Percentiles rank a stretch among this genome's conserved stretches.
These are phyloP conservation scores for Penicillium italicum DNA, from an alignment of 2,329 filamentous ascomycete genomes.

Conservation along the genomic window DNA sequence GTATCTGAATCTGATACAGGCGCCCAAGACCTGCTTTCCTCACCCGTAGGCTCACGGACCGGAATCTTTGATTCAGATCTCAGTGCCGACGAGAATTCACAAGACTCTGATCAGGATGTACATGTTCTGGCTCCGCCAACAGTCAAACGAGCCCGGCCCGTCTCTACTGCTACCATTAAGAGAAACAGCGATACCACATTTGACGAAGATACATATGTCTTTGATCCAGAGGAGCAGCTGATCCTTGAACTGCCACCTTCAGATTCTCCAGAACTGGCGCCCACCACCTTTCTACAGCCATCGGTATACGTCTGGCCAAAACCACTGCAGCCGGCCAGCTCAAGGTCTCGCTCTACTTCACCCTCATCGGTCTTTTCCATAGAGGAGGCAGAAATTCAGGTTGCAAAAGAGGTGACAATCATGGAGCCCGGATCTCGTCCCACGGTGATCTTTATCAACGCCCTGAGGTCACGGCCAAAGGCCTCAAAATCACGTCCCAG, in stretches of 20 bases:
- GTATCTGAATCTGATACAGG: constrained; percentile 37
- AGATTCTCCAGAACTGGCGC: constrained; percentile 25
- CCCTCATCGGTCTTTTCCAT: constrained; percentile 29
- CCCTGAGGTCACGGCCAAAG: constrained; percentile 20
- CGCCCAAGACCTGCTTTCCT: constrained; percentile 32
- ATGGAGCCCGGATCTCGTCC: constrained; percentile 32
- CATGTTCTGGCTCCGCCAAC: constrained; percentile 20
- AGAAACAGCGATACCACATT: constrained; percentile 33
- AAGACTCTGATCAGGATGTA: constrained; percentile 25
- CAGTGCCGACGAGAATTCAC: constrained; percentile 30
- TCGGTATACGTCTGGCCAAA: constrained; percentile 29
- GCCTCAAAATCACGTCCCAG: constrained; percentile 5
- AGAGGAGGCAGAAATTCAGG: constrained; percentile 33
- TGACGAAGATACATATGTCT: constrained; percentile 30
- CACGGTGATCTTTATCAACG: constrained; percentile 33
- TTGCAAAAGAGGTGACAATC: constrained; percentile 33
- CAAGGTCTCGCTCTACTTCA: constrained; percentile 27
- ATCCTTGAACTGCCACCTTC: constrained; percentile 35
- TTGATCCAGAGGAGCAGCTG: constrained; percentile 33
- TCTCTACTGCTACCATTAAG: constrained; percentile 37
- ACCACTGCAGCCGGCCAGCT: constrained; percentile 11
- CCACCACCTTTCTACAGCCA: constrained; percentile 31
- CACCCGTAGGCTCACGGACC: constrained; percentile 25
- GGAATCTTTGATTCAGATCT: constrained; percentile 30
- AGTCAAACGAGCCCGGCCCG: constrained; percentile 29